Evolutionary conservation across 257 asterid species (phyloP), one percentile per base, ranked within the genome.

Genomic region (Solanum tarapatanum): DNA sequence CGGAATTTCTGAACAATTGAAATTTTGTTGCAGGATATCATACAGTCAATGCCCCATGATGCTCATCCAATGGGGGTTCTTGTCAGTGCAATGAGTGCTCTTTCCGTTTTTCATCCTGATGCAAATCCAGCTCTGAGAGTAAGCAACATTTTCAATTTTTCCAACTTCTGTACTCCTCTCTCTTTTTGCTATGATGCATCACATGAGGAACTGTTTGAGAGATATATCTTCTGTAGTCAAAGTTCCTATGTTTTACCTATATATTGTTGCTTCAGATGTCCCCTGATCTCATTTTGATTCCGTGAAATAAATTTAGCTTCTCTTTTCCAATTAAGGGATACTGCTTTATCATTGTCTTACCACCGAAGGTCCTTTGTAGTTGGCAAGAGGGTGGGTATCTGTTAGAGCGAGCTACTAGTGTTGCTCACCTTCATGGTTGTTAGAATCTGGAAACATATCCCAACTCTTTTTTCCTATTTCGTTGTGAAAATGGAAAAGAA

Each of bases 41-140:
- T 97, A 91, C 98, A 97, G 88, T 92, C 99, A 79, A 97, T 97
- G 98, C 99, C 99, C 72, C 99, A 97, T 90, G 98, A 97, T 92
- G 99, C 99, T 88, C 99, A 97, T 91, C 99, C 99, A 21, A 97
- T 97, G 99, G 99, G 99, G 89, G 99, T 95, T 89, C 98, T 97
- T 88, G 98, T 97, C 89, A 95, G 98, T 85, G 95, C 98, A 83
- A 93, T 97, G 98, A 94, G 99, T 90, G 94, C 98, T 82, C 98
- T 97, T 82, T 97, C 99, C 23, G 92, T 97, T 84, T 97, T 95
- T 84, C 99, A 97, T 90, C 99, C 98, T n/a, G 98, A 97, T 94
- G 99, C 99, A n/a, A 97, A 97, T 92, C 99, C 99, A 73, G 99
- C 98, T 87, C 93, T 97, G 86, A 93, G 97, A 88, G 99, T 97